Evolutionary conservation across 2,329 filamentous ascomycete genomes (phyloP).

Genomic region (Fusarium tanahbumbuense): DNA sequence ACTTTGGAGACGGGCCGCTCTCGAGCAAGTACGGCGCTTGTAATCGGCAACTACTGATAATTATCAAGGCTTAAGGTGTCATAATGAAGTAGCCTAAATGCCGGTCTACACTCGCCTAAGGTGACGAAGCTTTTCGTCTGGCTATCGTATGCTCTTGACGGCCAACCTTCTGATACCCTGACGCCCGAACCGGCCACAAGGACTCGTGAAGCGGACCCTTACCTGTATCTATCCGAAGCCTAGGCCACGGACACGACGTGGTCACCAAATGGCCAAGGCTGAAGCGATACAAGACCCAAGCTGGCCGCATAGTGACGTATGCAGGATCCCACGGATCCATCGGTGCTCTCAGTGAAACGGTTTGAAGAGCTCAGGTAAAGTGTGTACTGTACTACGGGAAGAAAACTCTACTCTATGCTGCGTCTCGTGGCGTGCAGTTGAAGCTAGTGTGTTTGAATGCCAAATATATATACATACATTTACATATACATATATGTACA

Average conservation of each 20-base stretch:
- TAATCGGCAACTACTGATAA: not conserved
- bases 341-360: conserved; percentile 15
- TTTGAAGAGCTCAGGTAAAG: not conserved
- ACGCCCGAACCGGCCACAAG: conserved; percentile 6
- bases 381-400: conserved; percentile 8
- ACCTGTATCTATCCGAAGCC: conserved; percentile 27
- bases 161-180: not conserved
- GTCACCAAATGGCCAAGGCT: conserved; percentile 39
- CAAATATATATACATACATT: conserved; percentile 36
- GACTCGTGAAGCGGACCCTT: conserved; percentile 22
- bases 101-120: not conserved
- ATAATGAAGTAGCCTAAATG: not conserved
- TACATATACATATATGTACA: conserved; percentile 35
- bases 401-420: conserved; percentile 12
- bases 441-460: conserved; percentile 29
- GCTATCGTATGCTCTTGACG: not conserved
- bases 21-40: conserved; percentile 22
- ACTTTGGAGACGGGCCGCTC: conserved; percentile 35
- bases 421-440: conserved; percentile 31
- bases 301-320: conserved; percentile 43
- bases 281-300: conserved; percentile 34
- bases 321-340: conserved; percentile 34
- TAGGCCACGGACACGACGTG: conserved; percentile 35
- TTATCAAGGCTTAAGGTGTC: not conserved
- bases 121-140: not conserved